Percentiles rank a stretch among this genome's conserved stretches.
Conservation (phyloP, 768 basidiomycete species). For the Stropharia rugosoannulata region DNA sequence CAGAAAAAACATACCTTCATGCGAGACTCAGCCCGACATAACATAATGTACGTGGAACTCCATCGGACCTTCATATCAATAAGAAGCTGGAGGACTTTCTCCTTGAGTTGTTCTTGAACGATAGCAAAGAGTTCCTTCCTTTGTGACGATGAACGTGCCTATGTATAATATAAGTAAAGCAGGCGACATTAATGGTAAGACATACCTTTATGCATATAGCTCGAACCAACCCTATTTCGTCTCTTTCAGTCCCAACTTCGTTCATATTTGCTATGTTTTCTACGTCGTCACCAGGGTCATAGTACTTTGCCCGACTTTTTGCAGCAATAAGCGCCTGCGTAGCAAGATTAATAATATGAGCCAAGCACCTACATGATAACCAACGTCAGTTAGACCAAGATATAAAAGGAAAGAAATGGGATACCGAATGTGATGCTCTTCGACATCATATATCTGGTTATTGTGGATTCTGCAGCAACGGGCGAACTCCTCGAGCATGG, state of each 20-base stretch:
- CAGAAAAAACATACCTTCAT: neutral
- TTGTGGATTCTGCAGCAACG: neutral
- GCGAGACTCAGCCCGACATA: slow-evolving; percentile 6
- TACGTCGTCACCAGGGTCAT: slow-evolving; percentile 14
- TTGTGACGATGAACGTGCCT: slow-evolving; percentile 16
- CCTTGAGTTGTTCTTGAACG: neutral
- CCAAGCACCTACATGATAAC: slow-evolving; percentile 24
- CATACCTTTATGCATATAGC: slow-evolving; percentile 25
- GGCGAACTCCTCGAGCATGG: slow-evolving; percentile 29
- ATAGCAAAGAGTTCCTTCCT: slow-evolving; percentile 14
- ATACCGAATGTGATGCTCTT: slow-evolving; percentile 16
- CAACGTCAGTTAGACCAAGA: neutral
- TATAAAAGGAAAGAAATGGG: too few relatives aligned
- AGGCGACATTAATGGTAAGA: too few relatives aligned
- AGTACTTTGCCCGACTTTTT: slow-evolving; percentile 24
- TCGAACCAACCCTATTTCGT: slow-evolving; percentile 27
- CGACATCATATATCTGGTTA: neutral
- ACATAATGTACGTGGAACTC: slow-evolving; percentile 17
- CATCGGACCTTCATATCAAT: slow-evolving; percentile 20
- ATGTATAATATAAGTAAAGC: neutral
- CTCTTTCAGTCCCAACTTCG: slow-evolving; percentile 13
- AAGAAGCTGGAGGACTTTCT: slow-evolving; percentile 8
- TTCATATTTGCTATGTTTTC: slow-evolving; percentile 13
- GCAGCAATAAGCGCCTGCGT: slow-evolving; percentile 29
- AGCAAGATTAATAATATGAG: slow-evolving; percentile 34